Percentiles rank a stretch among this genome's conserved stretches.
These are phyloP conservation scores for Podospora pseudocomata DNA, from an alignment of 495 filamentous ascomycete genomes.

Conservation along the genomic window DNA sequence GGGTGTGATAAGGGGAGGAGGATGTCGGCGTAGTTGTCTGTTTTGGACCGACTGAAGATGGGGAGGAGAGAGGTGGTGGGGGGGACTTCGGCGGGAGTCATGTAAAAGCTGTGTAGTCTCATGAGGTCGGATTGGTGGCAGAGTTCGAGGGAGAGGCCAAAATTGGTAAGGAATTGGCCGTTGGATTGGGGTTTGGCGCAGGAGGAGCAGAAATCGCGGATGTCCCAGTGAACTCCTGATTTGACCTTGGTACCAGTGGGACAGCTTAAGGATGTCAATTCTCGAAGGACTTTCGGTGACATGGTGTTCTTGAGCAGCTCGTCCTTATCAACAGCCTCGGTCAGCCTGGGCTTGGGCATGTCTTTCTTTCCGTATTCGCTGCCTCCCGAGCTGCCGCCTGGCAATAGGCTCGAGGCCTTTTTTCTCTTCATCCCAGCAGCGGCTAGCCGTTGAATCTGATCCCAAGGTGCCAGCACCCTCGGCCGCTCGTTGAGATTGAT, in stretches of 20 bases:
- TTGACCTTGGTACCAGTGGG: conserved; percentile 56
- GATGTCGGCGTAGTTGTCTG: conserved; percentile 63
- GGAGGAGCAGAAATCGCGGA: conserved; percentile 54
- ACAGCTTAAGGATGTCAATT: conserved; percentile 51
- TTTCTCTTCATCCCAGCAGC: conserved; percentile 32
- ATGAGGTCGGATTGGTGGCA: conserved; percentile 81
- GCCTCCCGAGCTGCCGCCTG: background rate
- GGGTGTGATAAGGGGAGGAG: conserved; percentile 73
- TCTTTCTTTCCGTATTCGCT: background rate
- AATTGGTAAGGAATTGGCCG: conserved; percentile 63
- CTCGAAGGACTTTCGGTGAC: conserved; percentile 49
- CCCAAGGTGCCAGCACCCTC: conserved; percentile 68
- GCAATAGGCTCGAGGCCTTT: conserved; percentile 7
- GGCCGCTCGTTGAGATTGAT: conserved; percentile 78
- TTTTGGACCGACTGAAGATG: conserved; percentile 70
- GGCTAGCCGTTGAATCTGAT: conserved; percentile 45
- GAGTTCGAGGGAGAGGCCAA: conserved; percentile 59
- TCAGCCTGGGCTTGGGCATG: conserved; percentile 12
- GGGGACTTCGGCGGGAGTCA: conserved; percentile 59
- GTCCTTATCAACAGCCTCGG: background rate
- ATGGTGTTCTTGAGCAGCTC: conserved; percentile 11
- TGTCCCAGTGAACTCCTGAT: conserved; percentile 50
- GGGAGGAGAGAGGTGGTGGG: conserved; percentile 62
- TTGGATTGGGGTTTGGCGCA: conserved; percentile 65
- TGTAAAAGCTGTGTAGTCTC: conserved; percentile 66